A percentile compares a stretch with the other conserved stretches of the same genome.
Conservation (phyloP, 2,329 filamentous ascomycete genomes). For the Exophiala sp. region DNA sequence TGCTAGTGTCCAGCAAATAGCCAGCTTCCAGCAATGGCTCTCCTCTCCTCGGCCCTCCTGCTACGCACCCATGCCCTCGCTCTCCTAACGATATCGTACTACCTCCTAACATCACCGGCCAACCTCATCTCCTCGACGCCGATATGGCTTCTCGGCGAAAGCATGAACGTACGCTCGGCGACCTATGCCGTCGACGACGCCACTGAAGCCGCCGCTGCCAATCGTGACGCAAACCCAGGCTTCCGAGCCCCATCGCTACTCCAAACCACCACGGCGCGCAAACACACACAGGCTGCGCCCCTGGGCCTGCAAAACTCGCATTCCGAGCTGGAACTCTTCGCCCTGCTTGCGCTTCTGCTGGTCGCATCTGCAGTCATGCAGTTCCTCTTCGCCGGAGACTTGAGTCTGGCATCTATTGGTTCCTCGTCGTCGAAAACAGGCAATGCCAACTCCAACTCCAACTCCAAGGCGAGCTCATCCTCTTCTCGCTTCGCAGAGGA, state of each 20-base stretch:
- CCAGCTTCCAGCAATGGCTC: constrained; percentile 13
- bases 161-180: constrained; percentile 24
- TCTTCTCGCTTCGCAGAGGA: constrained; percentile 21
- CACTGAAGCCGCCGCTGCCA: background rate
- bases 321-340: constrained; percentile 20
- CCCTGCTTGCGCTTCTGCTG: constrained; percentile 21
- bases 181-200: constrained; percentile 15
- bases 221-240: background rate
- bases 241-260: constrained; percentile 2
- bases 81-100: constrained; percentile 20
- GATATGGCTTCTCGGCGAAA: constrained; percentile 26
- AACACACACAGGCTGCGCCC: too few species aligned
- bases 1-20: background rate
- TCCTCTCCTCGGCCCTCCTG: constrained; percentile 26
- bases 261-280: background rate
- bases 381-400: constrained; percentile 24
- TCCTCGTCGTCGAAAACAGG: constrained; percentile 3
- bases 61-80: constrained; percentile 20
- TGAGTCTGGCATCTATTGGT: constrained; percentile 7
- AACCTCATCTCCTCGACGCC: constrained; percentile 23
- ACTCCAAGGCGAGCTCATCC: background rate
- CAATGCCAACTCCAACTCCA: background rate
- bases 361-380: constrained; percentile 15
- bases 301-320: background rate
- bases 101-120: constrained; percentile 22